A percentile compares a stretch with the other conserved stretches of the same genome.
Evolutionary conservation across 345 rosid genomes (phyloP).

Genomic region (sweet orange (Citrus sinensis)): DNA sequence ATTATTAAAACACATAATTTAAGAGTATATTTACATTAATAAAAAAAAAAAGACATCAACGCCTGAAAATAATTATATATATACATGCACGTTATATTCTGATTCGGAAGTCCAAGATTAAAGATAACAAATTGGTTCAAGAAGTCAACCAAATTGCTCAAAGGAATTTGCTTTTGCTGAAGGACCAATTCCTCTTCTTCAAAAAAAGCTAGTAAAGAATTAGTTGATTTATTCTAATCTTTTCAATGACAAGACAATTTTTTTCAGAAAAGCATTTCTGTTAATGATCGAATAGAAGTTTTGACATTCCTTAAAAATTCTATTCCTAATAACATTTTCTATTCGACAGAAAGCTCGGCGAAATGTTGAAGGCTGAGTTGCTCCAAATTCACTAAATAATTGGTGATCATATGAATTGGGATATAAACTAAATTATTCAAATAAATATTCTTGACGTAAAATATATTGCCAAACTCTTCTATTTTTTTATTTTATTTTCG

Average conservation of each 20-base stretch:
- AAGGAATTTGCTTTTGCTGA: constrained; percentile 2
- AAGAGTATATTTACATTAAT: no score
- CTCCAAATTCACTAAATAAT: background rate
- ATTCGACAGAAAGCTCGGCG: background rate
- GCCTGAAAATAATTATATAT: no score
- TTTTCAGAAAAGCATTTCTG: background rate
- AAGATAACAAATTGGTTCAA: background rate
- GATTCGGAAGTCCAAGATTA: constrained; percentile 18
- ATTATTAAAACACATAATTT: no score
- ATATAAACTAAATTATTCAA: no score
- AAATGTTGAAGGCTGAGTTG: background rate
- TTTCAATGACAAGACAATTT: background rate
- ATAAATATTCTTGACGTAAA: no score
- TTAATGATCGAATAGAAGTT: no score
- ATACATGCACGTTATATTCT: no score
- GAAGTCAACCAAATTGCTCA: constrained; percentile 10
- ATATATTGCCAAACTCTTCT: no score
- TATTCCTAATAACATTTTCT: background rate
- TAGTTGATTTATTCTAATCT: background rate
- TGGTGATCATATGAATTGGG: no score
- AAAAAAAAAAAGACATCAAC: no score
- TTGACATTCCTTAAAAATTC: background rate
- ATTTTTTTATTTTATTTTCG: no score
- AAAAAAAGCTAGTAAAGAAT: background rate
- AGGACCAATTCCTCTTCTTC: background rate